Conservation (phyloP, 768 basidiomycete genomes). For the Termitomyces sp. region DNA sequence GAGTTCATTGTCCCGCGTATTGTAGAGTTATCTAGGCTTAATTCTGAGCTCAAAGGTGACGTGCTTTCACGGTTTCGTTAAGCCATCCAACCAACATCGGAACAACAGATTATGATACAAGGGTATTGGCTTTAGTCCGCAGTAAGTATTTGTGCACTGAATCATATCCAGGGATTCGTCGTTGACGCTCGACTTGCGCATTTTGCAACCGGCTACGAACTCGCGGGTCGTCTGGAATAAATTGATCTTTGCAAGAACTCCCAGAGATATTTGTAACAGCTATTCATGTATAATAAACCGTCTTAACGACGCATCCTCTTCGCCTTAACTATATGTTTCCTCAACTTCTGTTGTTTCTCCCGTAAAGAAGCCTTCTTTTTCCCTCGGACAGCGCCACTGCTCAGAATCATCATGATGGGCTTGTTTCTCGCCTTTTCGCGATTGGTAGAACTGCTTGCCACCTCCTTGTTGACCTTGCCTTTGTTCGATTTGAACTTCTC, state of each 20-base stretch:
- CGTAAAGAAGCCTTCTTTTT: constrained; percentile 81
- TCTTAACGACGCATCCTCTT: constrained; percentile 43
- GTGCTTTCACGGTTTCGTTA: background rate
- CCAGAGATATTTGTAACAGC: background rate
- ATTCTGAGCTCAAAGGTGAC: constrained; percentile 61
- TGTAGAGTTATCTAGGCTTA: constrained; percentile 61
- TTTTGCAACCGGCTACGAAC: constrained; percentile 63
- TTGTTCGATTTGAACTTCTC: constrained; percentile 89
- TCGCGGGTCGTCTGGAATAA: constrained; percentile 34
- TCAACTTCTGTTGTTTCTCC: constrained; percentile 75
- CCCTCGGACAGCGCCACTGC: constrained; percentile 67
- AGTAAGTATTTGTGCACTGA: background rate
- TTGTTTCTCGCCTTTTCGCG: constrained; percentile 91
- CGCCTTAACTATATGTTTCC: constrained; percentile 67
- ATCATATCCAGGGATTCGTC: constrained; percentile 42
- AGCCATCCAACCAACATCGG: background rate
- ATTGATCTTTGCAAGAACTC: background rate
- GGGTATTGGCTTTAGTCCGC: constrained; percentile 30
- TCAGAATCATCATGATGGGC: constrained; percentile 91
- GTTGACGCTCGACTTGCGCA: constrained; percentile 78
- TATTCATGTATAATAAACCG: background rate
- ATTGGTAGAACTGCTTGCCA: constrained; percentile 84
- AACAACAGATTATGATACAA: constrained; percentile 46
- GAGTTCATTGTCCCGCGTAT: constrained; percentile 77
- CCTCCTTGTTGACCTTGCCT: constrained; percentile 86